A percentile compares a stretch with the other conserved stretches of the same genome.
phyloP scores from a whole-genome alignment of 2,329 filamentous ascomycete genomes.

The Pseudocercospora eumusae region DNA sequence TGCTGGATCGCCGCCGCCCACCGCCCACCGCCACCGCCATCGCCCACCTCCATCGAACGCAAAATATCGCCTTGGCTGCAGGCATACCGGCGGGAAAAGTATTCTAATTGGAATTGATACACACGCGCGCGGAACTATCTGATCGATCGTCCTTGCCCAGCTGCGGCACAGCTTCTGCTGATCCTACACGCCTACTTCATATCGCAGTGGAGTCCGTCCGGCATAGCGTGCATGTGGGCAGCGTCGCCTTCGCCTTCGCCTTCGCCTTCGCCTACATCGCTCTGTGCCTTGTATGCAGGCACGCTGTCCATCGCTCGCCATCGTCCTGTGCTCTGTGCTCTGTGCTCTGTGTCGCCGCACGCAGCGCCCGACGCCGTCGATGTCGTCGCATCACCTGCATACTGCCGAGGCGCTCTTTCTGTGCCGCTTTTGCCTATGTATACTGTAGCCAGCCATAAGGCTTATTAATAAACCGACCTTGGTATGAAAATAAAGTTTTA shows the following conservation, averaged over 20 bases:
- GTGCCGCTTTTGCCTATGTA: too few species aligned
- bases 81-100: conserved; percentile 2
- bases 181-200: background rate
- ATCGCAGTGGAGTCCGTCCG: background rate
- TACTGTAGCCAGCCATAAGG: too few species aligned
- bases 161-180: background rate
- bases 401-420: background rate
- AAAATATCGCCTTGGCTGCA: background rate
- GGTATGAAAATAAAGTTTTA: conserved; percentile 2
- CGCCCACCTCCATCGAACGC: background rate
- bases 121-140: background rate
- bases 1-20: background rate
- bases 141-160: background rate
- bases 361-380: background rate
- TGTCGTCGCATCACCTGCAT: background rate
- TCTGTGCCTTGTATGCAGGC: background rate
- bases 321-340: background rate
- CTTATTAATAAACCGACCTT: too few species aligned
- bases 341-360: too few species aligned
- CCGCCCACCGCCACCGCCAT: too few species aligned
- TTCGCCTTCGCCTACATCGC: too few species aligned
- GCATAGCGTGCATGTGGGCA: background rate
- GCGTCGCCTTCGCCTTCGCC: background rate
- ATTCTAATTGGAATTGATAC: conserved; percentile 2
- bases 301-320: background rate